phyloP scores from a whole-genome alignment of 2,329 filamentous ascomycete species.

The Microdochium trichocladiopsis region DNA sequence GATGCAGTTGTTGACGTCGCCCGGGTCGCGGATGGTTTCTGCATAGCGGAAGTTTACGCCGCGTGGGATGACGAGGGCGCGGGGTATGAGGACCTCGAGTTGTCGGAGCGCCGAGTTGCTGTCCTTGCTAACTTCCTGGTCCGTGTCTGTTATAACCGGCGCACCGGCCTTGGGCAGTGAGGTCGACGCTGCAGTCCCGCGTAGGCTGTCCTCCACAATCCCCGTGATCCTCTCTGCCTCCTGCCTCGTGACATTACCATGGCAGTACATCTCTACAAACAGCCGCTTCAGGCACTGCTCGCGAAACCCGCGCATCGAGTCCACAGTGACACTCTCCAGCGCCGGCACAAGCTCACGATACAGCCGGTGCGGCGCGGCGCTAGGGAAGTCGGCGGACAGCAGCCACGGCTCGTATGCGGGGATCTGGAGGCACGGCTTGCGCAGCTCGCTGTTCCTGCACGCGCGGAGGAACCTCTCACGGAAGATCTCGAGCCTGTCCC shows the following conservation, averaged over 20 bases:
- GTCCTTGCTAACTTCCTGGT: no score
- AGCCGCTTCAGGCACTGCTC: background rate
- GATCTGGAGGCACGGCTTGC: conserved; percentile 85
- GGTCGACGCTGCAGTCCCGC: conserved; percentile 40
- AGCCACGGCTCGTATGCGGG: conserved; percentile 78
- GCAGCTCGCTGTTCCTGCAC: conserved; percentile 80
- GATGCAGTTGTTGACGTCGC: conserved; percentile 83
- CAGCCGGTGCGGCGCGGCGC: conserved; percentile 71
- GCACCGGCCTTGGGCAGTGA: no score
- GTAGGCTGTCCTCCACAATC: background rate
- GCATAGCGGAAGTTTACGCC: conserved; percentile 81
- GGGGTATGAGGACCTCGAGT: conserved; percentile 37
- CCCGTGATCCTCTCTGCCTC: background rate
- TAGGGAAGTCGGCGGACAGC: conserved; percentile 66
- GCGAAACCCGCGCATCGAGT: background rate
- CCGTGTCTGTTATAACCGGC: no score
- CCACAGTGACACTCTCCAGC: background rate
- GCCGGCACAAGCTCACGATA: conserved; percentile 71
- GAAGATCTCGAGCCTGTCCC: conserved; percentile 83
- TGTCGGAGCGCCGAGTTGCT: no score
- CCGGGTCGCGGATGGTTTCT: conserved; percentile 73
- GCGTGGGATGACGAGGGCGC: conserved; percentile 69
- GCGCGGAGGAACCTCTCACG: conserved; percentile 76
- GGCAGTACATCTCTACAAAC: background rate
- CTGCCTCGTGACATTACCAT: background rate